A percentile compares a stretch with the other conserved stretches of the same genome.
phyloP scores from a whole-genome alignment of 495 filamentous ascomycete species.

The Endocarpon pusillum region DNA sequence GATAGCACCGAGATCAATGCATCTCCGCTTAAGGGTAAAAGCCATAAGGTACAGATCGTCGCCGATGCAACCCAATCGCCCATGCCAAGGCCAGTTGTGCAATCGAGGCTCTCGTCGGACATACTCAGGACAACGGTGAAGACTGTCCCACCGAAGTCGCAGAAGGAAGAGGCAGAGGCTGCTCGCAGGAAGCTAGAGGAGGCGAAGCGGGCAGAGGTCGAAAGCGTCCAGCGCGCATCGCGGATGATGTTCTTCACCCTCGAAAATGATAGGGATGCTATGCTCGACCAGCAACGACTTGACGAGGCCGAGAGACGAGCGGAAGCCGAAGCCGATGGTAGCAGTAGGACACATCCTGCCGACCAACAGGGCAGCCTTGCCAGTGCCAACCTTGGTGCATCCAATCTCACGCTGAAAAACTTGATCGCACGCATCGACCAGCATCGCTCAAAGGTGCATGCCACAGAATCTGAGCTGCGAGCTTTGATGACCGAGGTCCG shows the following conservation, averaged over 20 bases:
- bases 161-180: slow-evolving; percentile 59
- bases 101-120: slow-evolving; percentile 15
- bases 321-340: slow-evolving; percentile 77
- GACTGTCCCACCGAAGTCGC: slow-evolving; percentile 19
- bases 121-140: slow-evolving; percentile 18
- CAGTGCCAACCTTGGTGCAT: slow-evolving; percentile 85
- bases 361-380: slow-evolving; percentile 70
- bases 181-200: slow-evolving; percentile 86
- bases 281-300: slow-evolving; percentile 93
- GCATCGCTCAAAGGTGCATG: slow-evolving; percentile 69
- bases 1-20: slow-evolving; percentile 46
- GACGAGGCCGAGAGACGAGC: slow-evolving; percentile 93
- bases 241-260: slow-evolving; percentile 85
- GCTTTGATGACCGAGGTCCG: slow-evolving; percentile 89
- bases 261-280: slow-evolving; percentile 85
- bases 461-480: slow-evolving; percentile 82
- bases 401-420: slow-evolving; percentile 92
- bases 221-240: slow-evolving; percentile 75
- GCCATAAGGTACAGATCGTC: slow-evolving; percentile 26
- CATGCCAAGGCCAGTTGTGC: slow-evolving; percentile 19
- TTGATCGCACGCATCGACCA: slow-evolving; percentile 89
- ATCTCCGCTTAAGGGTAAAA: slow-evolving; percentile 45
- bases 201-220: slow-evolving; percentile 82
- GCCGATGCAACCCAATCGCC: slow-evolving; percentile 20
- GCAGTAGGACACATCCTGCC: slow-evolving; percentile 29